Evolutionary conservation across 768 basidiomycete species (phyloP), one percentile per base, ranked within the genome.

Genomic region (Pulveroboletus ravenelii): DNA sequence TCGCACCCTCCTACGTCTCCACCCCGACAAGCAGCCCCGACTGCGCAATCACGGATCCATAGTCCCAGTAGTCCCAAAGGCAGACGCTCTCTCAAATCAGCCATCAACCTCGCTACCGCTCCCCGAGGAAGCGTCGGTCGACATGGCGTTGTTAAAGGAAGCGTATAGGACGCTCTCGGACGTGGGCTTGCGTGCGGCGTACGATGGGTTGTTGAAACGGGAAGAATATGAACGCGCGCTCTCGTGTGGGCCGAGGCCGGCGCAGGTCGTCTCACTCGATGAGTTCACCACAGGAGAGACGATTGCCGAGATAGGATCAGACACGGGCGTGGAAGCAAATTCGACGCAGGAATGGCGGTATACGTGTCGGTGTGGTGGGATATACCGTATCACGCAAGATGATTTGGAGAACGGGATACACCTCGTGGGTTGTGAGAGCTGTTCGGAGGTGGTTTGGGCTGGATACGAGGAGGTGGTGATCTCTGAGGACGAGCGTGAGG

Each of bases 381-480:
- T 41, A 17, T 92, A 89, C 60, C 67, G 58, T 34, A 80, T 92
- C 48, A 73, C 72, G 0, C 74, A 76, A 47, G 66, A 58, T 2
- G 76, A 84, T 44, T 77, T 92, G 74, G 88, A 91, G 52, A 68
- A 67, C 2, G 90, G 80, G n/a, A 72, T 72, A 43, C 89, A 92
- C 63, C 74, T 92, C 6, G 70, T 89, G 10, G 81, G 77, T 2
- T 93, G 90, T 56, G 78, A 69, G 48, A 79, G 79, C 47, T 92
- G 89, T 62, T 93, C 90, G 14, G 90, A 92, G 66, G 81, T 80
- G 9, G 72, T 92, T 1, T 92, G 89, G 43, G 86, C 82, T n/a
- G 89, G 90, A 1, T 92, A 89, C 59, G 85, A 92, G 66, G 85
- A 92, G 66, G 71, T 15, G 10, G 87, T 23, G 14, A 32, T 12